These are phyloP conservation scores for Aspergillus ochraceoroseus DNA, from an alignment of 2,329 filamentous ascomycete genomes.

Conservation along the genomic window DNA sequence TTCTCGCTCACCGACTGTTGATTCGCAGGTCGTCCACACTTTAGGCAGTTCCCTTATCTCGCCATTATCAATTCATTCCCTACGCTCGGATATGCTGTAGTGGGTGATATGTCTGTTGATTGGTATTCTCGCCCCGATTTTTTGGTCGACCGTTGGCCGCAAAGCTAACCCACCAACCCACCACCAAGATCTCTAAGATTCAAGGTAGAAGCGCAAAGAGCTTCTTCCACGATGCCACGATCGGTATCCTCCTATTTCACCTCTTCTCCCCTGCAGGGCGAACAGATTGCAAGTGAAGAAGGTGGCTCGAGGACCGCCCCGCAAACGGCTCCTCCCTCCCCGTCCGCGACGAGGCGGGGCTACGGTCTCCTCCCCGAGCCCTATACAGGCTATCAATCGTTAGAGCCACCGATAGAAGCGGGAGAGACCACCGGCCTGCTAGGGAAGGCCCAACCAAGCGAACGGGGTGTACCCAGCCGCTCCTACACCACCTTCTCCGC, in stretches of 20 bases:
- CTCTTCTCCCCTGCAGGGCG: slow-evolving; percentile 19
- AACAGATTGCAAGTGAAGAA: slow-evolving; percentile 10
- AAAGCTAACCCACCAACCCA: slow-evolving; percentile 1
- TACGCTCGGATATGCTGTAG: background rate
- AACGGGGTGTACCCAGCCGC: slow-evolving; percentile 26
- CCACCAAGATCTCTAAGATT: slow-evolving; percentile 2
- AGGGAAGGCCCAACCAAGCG: slow-evolving; percentile 18
- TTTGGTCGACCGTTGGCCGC: no score
- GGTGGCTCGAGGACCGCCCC: slow-evolving; percentile 14
- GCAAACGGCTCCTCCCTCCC: slow-evolving; percentile 37
- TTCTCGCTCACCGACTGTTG: no score
- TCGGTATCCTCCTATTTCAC: slow-evolving; percentile 28
- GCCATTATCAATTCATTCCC: background rate
- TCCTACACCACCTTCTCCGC: slow-evolving; percentile 38
- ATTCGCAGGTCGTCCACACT: no score
- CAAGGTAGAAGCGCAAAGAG: slow-evolving; percentile 8
- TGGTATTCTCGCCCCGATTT: background rate
- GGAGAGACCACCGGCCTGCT: slow-evolving; percentile 38
- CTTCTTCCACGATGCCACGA: slow-evolving; percentile 28
- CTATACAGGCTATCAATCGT: slow-evolving; percentile 32
- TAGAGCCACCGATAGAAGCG: slow-evolving; percentile 29
- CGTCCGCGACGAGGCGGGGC: slow-evolving; percentile 30
- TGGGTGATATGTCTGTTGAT: slow-evolving; percentile 9
- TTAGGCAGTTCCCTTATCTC: no score
- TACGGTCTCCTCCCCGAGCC: slow-evolving; percentile 31